Base-by-base conservation (phyloP, 2,329 filamentous ascomycete species). In the Nannizziopsis barbatae region DNA sequence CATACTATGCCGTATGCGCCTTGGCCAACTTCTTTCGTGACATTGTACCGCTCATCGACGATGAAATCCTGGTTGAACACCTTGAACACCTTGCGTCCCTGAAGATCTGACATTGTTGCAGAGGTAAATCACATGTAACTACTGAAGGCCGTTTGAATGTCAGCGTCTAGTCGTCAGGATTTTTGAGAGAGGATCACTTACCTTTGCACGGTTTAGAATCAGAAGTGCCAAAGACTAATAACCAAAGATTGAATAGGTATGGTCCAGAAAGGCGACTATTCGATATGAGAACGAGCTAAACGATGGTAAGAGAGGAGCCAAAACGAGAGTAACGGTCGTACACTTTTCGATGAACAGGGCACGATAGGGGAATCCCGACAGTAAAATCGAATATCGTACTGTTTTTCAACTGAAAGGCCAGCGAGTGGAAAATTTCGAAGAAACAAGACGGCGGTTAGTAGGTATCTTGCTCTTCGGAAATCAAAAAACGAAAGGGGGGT, bases 1-100 rank as follows among this genome's bases (percentile, higher is more conserved):
- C 92, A 98, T 64, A 98, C 92, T 62, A 98, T 96, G 65, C 92
- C 92, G 65, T 98, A 98, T 62, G 92, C 92, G 63, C 92, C 92
- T 70, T 98, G 92, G 40, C 92, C 92, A 48, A 98, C 76, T 75
- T 98, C 92, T 77, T 98, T 98, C 57, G 90, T 96, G 56, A 98
- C 92, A 56, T 86, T 95, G 73, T 98, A 98, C 61, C 90, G 83
- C 71, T 96, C 90, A 66, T 96, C 92, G 63, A 96, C 92, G 60
- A 95, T 82, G 66, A 98, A 98, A 74, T 98, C 92, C 66, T 98
- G 92, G 76, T 95, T 95, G 74, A 98, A 98, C 67, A 98, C 89
- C 81, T 94, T 95, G 78, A 95, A 95, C 69, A 90, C 80, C 77
- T 95, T 95, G 71, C 88, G 83, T 64, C 81, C 81, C 55, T 73